Percentiles rank a stretch among this genome's conserved stretches.
Evolutionary conservation across 805 yeast species (phyloP).

Genomic region (Candida adriatica): DNA sequence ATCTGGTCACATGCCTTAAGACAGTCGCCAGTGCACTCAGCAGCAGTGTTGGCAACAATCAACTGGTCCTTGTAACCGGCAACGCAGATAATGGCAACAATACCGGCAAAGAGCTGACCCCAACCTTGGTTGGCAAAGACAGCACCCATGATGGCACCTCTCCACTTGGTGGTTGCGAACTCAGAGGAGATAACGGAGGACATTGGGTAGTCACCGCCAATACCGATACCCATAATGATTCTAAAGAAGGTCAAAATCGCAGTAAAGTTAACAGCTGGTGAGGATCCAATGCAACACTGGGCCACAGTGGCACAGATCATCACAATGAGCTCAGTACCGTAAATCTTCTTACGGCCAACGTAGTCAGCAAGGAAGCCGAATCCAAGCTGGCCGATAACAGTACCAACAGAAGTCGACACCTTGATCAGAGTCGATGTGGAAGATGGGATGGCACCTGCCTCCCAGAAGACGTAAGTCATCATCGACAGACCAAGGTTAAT

Average conservation of each 20-base stretch:
- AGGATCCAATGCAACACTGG: constrained; percentile 67
- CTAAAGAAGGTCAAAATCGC: constrained; percentile 75
- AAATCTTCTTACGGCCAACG: constrained; percentile 80
- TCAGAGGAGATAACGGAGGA: constrained; percentile 92
- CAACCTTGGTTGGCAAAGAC: constrained; percentile 96
- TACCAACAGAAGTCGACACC: constrained; percentile 90
- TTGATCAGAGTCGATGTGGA: constrained; percentile 73
- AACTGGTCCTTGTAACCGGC: constrained; percentile 68
- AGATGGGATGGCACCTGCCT: constrained; percentile 46
- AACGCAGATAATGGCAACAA: constrained; percentile 69
- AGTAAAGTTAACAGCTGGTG: constrained; percentile 65
- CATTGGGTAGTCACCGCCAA: constrained; percentile 95
- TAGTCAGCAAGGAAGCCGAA: constrained; percentile 80
- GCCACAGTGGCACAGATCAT: constrained; percentile 75
- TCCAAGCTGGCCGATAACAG: constrained; percentile 83
- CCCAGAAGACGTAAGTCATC: constrained; percentile 75
- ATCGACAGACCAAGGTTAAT: constrained; percentile 77
- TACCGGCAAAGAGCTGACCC: constrained; percentile 88
- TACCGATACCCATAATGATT: constrained; percentile 91
- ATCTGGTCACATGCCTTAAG: constrained; percentile 78
- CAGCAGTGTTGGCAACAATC: constrained; percentile 43
- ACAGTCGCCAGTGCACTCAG: constrained; percentile 63
- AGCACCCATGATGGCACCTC: constrained; percentile 97
- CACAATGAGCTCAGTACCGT: constrained; percentile 80
- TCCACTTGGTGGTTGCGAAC: constrained; percentile 91